Percentiles rank a stretch among this genome's conserved stretches.
These are phyloP conservation scores for Withania somnifera DNA, from an alignment of 305 asterid species.

Conservation along the genomic window DNA sequence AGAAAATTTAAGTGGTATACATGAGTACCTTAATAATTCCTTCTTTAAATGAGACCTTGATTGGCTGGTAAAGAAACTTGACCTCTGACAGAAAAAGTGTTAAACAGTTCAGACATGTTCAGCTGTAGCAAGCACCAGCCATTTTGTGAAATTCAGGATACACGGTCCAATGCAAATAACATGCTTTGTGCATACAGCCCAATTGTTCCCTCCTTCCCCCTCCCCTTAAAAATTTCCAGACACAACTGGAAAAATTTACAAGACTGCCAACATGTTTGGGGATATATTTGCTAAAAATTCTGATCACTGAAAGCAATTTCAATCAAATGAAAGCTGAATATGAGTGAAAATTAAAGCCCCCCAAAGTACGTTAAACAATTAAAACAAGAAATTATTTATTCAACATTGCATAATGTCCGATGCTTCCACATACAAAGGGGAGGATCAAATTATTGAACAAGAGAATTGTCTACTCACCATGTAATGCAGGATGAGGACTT, in stretches of 20 bases:
- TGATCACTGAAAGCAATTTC: background rate
- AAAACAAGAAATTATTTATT: background rate
- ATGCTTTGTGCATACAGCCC: background rate
- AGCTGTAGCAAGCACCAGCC: background rate
- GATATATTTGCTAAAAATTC: background rate
- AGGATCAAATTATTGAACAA: slow-evolving; percentile 4
- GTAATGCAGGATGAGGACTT: slow-evolving; percentile 90
- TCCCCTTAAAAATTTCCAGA: background rate
- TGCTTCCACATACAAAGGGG: background rate
- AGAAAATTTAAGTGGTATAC: slow-evolving; percentile 2
- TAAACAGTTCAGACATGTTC: background rate
- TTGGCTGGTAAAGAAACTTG: slow-evolving; percentile 82
- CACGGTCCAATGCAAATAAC: background rate
- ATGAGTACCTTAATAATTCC: slow-evolving; percentile 58
- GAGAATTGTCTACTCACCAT: slow-evolving; percentile 32
- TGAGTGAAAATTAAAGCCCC: background rate
- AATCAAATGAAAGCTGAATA: background rate
- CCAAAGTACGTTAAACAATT: background rate
- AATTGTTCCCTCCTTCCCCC: background rate
- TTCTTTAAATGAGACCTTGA: slow-evolving; percentile 61
- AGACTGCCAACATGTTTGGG: background rate
- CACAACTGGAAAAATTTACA: background rate
- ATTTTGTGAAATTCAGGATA: too few relatives aligned
- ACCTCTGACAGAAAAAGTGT: slow-evolving; percentile 52
- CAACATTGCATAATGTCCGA: background rate